Base-by-base conservation (phyloP, 2,329 filamentous ascomycete species). In the Passalora sequoiae region DNA sequence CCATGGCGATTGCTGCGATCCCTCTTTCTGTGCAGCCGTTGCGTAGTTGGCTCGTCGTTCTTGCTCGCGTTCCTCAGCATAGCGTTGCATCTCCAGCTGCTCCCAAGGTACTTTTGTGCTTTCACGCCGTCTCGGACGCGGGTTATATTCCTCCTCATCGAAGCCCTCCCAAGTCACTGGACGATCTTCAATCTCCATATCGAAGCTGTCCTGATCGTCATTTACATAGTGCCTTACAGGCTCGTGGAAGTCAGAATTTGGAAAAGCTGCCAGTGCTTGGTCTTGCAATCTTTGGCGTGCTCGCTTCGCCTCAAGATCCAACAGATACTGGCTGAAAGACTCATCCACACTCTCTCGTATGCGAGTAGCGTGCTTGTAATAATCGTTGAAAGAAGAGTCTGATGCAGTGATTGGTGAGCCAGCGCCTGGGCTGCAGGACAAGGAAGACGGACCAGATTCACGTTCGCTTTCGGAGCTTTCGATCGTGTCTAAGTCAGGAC, bases 201-300 rank as follows among this genome's bases (percentile, higher is more conserved):
- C 56, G 5, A 49, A 41, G 51, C 57, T 48, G 17, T 64, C 63
- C 32, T 64, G 53, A 32, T 67, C 69, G 47, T 80, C 76, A 45
- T 80, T 74, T 46, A 83, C 79, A 61, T 84, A 88, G 59, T 88
- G 84, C 55, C 83, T 76, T 6, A 86, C 81, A 31, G 79, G 81
- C 50, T 83, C 82, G 56, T 84, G 80, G 49, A 78, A 77, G 29
- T 83, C 75, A 8, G 78, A 76, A 58, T 83, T 85, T 58, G 84
- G 84, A 59, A 88, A 89, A 1, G 84, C 86, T 28, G 82, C 81
- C 60, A 89, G 74, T 36, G 83, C 85, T 59, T 80, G 74, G 56
- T 94, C 86, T 50, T 84, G 80, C 51, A 96, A 72, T 62, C 91
- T 84, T 59, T 82, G 80, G 62, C 92, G 83, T 6, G 85, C 86